These are phyloP conservation scores for Acorus calamus DNA, from an alignment of 106 monocot genomes.

Conservation along the genomic window DNA sequence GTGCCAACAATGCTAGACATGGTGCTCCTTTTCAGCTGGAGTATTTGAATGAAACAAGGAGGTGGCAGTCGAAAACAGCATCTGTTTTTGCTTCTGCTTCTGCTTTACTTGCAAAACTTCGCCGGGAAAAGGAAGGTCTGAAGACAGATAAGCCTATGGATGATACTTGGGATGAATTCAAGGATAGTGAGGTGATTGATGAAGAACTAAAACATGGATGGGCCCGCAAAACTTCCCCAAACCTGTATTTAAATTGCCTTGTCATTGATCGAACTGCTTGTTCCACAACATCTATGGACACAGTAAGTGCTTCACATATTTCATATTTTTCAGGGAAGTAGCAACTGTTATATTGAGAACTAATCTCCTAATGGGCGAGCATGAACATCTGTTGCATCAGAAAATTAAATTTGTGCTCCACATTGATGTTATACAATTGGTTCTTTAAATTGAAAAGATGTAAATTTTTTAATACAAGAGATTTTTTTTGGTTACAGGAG, in stretches of 20 bases:
- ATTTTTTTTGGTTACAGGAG: slow-evolving; percentile 39
- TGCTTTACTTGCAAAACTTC: slow-evolving; percentile 86
- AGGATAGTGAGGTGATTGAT: slow-evolving; percentile 26
- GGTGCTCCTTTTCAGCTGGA: slow-evolving; percentile 17
- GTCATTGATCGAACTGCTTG: slow-evolving; percentile 45
- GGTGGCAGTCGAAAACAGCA: slow-evolving; percentile 57
- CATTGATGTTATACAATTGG: not conserved
- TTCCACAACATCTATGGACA: slow-evolving; percentile 22
- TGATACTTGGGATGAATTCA: slow-evolving; percentile 19
- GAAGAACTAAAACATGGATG: slow-evolving; percentile 36
- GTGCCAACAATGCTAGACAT: slow-evolving; percentile 30
- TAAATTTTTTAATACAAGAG: not conserved
- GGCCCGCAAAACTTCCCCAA: slow-evolving; percentile 44
- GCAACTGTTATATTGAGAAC: too few species aligned
- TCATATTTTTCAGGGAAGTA: not conserved
- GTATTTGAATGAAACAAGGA: slow-evolving; percentile 42
- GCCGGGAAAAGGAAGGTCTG: slow-evolving; percentile 57
- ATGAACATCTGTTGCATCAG: too few species aligned
- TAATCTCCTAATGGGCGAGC: too few species aligned
- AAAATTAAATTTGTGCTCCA: not conserved
- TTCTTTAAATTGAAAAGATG: not conserved
- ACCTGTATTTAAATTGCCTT: slow-evolving; percentile 45
- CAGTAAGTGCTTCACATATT: slow-evolving; percentile 25
- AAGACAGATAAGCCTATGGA: slow-evolving; percentile 34
- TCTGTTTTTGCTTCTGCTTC: slow-evolving; percentile 81